Evolutionary conservation across 2,329 filamentous ascomycete genomes (phyloP).

Genomic region (Lizonia empirigonia): DNA sequence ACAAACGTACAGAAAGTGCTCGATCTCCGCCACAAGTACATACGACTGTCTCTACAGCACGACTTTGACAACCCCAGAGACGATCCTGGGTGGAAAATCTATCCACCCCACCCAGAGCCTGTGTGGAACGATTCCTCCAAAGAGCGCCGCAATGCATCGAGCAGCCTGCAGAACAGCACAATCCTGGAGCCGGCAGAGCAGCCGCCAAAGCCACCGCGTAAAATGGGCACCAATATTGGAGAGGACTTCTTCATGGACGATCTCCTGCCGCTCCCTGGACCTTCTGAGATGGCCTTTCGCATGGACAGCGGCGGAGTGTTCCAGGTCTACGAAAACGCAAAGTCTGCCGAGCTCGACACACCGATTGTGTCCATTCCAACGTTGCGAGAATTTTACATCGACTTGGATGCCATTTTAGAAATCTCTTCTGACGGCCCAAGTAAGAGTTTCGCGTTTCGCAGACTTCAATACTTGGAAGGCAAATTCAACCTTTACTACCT

Average conservation of each 20-base stretch:
- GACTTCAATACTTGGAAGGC: slow-evolving; percentile 92
- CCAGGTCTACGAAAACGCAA: slow-evolving; percentile 81
- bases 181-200: slow-evolving; percentile 41
- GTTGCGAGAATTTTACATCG: slow-evolving; percentile 93
- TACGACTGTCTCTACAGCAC: slow-evolving; percentile 81
- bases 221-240: slow-evolving; percentile 87
- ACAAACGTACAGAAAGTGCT: slow-evolving; percentile 89
- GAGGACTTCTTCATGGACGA: slow-evolving; percentile 89
- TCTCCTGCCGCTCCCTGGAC: slow-evolving; percentile 71
- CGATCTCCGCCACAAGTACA: slow-evolving; percentile 86
- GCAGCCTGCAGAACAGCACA: slow-evolving; percentile 48
- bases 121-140: slow-evolving; percentile 74
- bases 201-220: slow-evolving; percentile 64
- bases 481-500: slow-evolving; percentile 95
- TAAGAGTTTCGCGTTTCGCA: slow-evolving; percentile 95
- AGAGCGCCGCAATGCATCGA: slow-evolving; percentile 48
- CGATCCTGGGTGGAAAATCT: slow-evolving; percentile 80
- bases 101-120: slow-evolving; percentile 88
- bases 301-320: slow-evolving; percentile 87
- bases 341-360: slow-evolving; percentile 64
- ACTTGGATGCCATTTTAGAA: slow-evolving; percentile 82
- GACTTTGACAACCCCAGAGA: slow-evolving; percentile 88
- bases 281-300: slow-evolving; percentile 74
- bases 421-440: slow-evolving; percentile 95
- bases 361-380: slow-evolving; percentile 87